phyloP scores from a whole-genome alignment of 768 basidiomycete genomes.

The Hygrophoropsis aurantiaca region DNA sequence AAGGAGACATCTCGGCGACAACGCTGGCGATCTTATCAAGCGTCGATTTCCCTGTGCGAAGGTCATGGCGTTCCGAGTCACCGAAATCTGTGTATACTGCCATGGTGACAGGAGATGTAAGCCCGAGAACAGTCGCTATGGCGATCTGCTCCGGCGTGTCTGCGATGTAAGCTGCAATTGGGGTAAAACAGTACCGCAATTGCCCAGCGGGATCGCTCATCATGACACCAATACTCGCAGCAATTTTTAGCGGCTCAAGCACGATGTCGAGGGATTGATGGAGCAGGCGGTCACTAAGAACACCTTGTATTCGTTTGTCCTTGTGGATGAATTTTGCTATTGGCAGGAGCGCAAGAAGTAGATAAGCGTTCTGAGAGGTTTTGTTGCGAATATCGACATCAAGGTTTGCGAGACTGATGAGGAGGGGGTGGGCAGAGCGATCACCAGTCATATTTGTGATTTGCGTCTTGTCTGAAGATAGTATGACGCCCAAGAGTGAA shows the following conservation, averaged over 20 bases:
- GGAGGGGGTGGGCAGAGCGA: slow-evolving; percentile 8
- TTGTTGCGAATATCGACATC: slow-evolving; percentile 16
- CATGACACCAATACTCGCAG: slow-evolving; percentile 25
- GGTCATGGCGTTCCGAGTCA: slow-evolving; percentile 20
- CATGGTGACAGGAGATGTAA: slow-evolving; percentile 8
- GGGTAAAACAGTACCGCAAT: slow-evolving; percentile 18
- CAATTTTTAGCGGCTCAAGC: slow-evolving; percentile 26
- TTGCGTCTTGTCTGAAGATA: slow-evolving; percentile 33
- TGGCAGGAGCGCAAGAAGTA: slow-evolving; percentile 25
- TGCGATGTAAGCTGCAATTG: slow-evolving; percentile 10
- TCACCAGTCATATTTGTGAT: slow-evolving; percentile 15
- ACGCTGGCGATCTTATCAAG: slow-evolving; percentile 19
- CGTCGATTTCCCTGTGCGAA: slow-evolving; percentile 24
- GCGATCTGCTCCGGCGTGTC: slow-evolving; percentile 11
- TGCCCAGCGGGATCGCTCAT: slow-evolving; percentile 23
- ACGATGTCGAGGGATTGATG: slow-evolving; percentile 33
- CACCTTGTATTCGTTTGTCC: slow-evolving; percentile 16
- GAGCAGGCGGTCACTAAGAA: slow-evolving; percentile 24
- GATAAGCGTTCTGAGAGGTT: slow-evolving; percentile 12
- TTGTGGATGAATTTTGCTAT: slow-evolving; percentile 22
- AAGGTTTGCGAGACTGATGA: slow-evolving; percentile 16
- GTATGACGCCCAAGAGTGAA: slow-evolving; percentile 28
- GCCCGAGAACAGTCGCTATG: slow-evolving; percentile 9
- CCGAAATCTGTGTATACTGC: slow-evolving; percentile 11
- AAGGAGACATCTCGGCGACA: slow-evolving; percentile 14